These are phyloP conservation scores for Silene noctiflora DNA, from an alignment of 179 eudicot genomes.

Conservation along the genomic window DNA sequence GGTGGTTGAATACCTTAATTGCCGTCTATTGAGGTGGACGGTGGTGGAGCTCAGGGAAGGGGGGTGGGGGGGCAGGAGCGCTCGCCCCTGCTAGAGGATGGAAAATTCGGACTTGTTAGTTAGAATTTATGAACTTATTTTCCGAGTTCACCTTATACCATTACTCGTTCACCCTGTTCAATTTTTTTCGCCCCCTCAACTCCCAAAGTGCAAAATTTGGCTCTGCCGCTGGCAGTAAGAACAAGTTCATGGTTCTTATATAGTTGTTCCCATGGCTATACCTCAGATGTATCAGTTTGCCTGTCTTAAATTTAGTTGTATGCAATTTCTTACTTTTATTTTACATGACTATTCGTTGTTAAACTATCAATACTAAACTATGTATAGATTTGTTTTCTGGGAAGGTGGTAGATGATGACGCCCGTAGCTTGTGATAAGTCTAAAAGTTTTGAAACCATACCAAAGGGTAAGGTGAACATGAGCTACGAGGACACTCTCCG, in stretches of 20 bases:
- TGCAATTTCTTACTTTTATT: neutral
- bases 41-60: too few relatives aligned
- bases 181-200: too few relatives aligned
- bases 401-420: slow-evolving; percentile 28
- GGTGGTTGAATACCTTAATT: neutral
- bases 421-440: slow-evolving; percentile 30
- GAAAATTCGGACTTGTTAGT: too few relatives aligned
- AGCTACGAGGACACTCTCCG: slow-evolving; percentile 36
- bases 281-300: neutral
- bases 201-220: too few relatives aligned
- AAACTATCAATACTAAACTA: neutral
- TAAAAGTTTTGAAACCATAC: slow-evolving; percentile 23
- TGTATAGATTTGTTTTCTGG: slow-evolving; percentile 12
- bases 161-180: too few relatives aligned
- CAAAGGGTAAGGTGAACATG: slow-evolving; percentile 38
- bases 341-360: neutral
- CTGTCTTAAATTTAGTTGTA: neutral
- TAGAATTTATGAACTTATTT: too few relatives aligned
- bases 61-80: too few relatives aligned
- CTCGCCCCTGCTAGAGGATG: too few relatives aligned
- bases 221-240: too few relatives aligned
- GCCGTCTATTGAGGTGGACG: neutral
- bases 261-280: neutral
- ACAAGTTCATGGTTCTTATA: neutral
- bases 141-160: neutral